phyloP scores from a whole-genome alignment of 805 yeast species.

The Debaryomyces prosopidis region DNA sequence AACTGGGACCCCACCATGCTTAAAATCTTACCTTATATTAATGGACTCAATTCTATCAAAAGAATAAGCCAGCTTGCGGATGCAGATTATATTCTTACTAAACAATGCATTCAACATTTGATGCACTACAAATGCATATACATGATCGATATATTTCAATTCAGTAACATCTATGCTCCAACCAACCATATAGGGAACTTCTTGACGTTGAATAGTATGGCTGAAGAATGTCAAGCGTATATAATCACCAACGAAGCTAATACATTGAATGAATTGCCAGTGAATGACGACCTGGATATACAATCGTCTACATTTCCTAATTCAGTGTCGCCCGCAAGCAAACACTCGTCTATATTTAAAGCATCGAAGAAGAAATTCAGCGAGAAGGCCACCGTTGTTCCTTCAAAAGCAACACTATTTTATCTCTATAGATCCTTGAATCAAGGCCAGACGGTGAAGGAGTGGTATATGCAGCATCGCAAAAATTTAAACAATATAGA shows the following conservation, averaged over 20 bases:
- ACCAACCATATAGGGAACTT: conserved; percentile 75
- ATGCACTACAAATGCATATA: conserved; percentile 86
- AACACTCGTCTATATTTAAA: conserved; percentile 8
- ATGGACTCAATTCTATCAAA: conserved; percentile 83
- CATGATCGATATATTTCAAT: conserved; percentile 85
- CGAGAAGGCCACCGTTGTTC: conserved; percentile 34
- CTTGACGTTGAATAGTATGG: conserved; percentile 60
- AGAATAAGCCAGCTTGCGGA: conserved; percentile 77
- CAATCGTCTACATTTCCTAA: conserved; percentile 3
- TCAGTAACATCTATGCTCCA: conserved; percentile 84
- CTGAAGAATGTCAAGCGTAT: conserved; percentile 83
- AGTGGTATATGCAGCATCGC: conserved; percentile 76
- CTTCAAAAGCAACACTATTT: conserved; percentile 67
- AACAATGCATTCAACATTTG: conserved; percentile 86
- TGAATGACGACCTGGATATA: neutral
- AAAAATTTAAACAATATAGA: conserved; percentile 66
- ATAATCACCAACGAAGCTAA: conserved; percentile 45
- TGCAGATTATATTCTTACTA: conserved; percentile 75
- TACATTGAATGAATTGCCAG: neutral
- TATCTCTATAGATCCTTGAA: conserved; percentile 73
- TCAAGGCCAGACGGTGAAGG: conserved; percentile 73
- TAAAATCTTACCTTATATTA: conserved; percentile 78
- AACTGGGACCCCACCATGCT: conserved; percentile 98
- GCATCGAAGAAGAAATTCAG: conserved; percentile 4
- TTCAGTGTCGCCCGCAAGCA: conserved; percentile 13